Percentiles rank a stretch among this genome's conserved stretches.
phyloP scores from a whole-genome alignment of 371 early-diverging fungal species.

The Zychaea mexicana region DNA sequence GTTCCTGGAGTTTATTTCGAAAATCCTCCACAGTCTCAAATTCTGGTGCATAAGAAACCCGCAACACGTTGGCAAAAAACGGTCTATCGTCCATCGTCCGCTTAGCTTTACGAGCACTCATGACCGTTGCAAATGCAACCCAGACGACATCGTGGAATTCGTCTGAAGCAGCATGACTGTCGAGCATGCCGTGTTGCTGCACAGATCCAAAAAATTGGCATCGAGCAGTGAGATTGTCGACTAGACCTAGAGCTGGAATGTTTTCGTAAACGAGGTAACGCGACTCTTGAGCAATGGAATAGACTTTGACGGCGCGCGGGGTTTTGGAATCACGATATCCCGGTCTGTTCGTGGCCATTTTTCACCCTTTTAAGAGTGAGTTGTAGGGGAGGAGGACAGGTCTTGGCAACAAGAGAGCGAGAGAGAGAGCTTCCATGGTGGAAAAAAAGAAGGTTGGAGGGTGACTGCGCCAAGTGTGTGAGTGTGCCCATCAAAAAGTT shows the following conservation, averaged over 20 bases:
- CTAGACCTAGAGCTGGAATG: conserved; percentile 40
- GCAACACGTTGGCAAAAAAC: conserved; percentile 41
- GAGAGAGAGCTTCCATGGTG: neutral
- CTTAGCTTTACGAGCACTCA: conserved; percentile 46
- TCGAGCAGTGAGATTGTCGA: conserved; percentile 32
- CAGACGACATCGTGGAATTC: conserved; percentile 41
- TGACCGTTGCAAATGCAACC: conserved; percentile 27
- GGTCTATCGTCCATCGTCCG: conserved; percentile 45
- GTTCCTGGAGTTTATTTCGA: conserved; percentile 43
- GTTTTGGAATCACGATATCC: conserved; percentile 36
- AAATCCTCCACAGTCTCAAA: conserved; percentile 54
- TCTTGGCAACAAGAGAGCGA: conserved; percentile 9
- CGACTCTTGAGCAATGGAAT: conserved; percentile 57
- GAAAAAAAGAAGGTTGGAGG: neutral
- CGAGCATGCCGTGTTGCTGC: conserved; percentile 27
- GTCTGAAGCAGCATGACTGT: conserved; percentile 30
- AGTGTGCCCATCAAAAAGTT: too few relatives aligned
- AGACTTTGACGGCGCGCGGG: conserved; percentile 49
- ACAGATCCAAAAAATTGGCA: conserved; percentile 39
- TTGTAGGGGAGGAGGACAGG: too few relatives aligned
- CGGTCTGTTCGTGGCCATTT: conserved; percentile 25
- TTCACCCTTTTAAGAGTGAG: too few relatives aligned
- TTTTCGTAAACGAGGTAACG: conserved; percentile 52
- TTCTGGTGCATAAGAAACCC: conserved; percentile 52
- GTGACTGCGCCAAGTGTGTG: neutral